Evolutionary conservation across 805 yeast genomes (phyloP), one percentile per base, ranked within the genome.

Genomic region (Cyberlindnera galapagoensis): DNA sequence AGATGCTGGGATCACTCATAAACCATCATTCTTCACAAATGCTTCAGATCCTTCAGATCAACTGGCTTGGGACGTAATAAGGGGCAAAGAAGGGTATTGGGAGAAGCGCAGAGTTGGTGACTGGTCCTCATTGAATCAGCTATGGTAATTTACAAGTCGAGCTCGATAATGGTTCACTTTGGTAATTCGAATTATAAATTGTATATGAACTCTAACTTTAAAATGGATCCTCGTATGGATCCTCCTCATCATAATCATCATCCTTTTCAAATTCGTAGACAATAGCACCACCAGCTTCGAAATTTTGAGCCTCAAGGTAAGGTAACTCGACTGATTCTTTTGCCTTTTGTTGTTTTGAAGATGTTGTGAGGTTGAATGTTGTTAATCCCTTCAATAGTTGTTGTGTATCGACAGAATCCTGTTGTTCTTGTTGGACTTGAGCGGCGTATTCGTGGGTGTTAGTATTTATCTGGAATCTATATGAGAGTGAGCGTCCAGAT

Each of bases 181-280:
- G n/a, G n/a, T n/a, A n/a, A n/a, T n/a, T n/a, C n/a, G n/a, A n/a
- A n/a, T n/a, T n/a, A n/a, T n/a, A n/a, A n/a, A n/a, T n/a, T n/a
- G n/a, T n/a, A n/a, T n/a, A n/a, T n/a, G n/a, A n/a, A n/a, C n/a
- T n/a, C n/a, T n/a, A n/a, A 20, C 16, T 15, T 56, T 57, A 87
- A 51, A 86, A 87, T 6, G 97, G 97, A 52, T 90, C 97, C 54
- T 90, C 98, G 51, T 79, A 90, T 0, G 97, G 97, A 57, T 90
- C 98, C 47, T 92, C 97, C 55, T 90, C 98, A 51, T 90, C 98
- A 52, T 88, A 90, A 56, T 90, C 98, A 54, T 90, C 98, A 56
- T 90, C 97, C 52, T 88, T 85, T 49, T 92, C 97, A 53, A 78
- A 92, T 52, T 92, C 92, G 52, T 90, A 90, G 4, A 90, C 94